These are phyloP conservation scores for Exsudoporus floridanus DNA, from an alignment of 1,284 basidiomycete species.

Conservation along the genomic window DNA sequence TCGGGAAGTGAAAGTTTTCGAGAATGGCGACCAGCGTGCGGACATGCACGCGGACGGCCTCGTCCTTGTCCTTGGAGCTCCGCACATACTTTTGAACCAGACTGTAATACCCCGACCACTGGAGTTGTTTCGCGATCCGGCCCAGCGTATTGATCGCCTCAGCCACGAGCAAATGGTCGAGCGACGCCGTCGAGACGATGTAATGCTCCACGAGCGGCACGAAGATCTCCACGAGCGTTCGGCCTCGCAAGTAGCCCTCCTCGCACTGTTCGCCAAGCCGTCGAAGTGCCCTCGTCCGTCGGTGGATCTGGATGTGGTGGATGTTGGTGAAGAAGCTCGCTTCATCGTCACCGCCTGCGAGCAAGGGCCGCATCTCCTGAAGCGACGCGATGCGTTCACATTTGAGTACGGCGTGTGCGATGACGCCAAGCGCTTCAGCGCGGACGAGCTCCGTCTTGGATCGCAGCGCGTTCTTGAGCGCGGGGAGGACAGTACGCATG, in stretches of 20 bases:
- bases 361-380: slow-evolving; percentile 77
- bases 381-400: slow-evolving; percentile 64
- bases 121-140: slow-evolving; percentile 68
- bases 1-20: slow-evolving; percentile 90
- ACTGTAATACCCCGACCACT: slow-evolving; percentile 85
- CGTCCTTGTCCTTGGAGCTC: slow-evolving; percentile 67
- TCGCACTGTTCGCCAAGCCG: slow-evolving; percentile 82
- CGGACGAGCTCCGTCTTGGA: slow-evolving; percentile 89
- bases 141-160: slow-evolving; percentile 85
- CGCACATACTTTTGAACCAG: slow-evolving; percentile 84
- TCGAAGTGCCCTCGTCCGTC: slow-evolving; percentile 84
- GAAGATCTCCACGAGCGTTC: slow-evolving; percentile 80
- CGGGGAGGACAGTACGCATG: slow-evolving; percentile 71
- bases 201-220: slow-evolving; percentile 87
- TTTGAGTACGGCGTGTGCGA: slow-evolving; percentile 74
- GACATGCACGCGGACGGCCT: slow-evolving; percentile 83
- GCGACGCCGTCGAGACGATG: slow-evolving; percentile 64
- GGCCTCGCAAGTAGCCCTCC: slow-evolving; percentile 69
- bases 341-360: slow-evolving; percentile 92
- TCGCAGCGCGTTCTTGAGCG: slow-evolving; percentile 78
- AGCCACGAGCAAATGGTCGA: slow-evolving; percentile 90
- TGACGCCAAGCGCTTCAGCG: slow-evolving; percentile 79
- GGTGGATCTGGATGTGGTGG: slow-evolving; percentile 91
- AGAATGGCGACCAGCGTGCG: slow-evolving; percentile 84
- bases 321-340: slow-evolving; percentile 98